These are phyloP conservation scores for Colletotrichum brevisporum DNA, from an alignment of 2,329 filamentous ascomycete genomes.

Conservation along the genomic window DNA sequence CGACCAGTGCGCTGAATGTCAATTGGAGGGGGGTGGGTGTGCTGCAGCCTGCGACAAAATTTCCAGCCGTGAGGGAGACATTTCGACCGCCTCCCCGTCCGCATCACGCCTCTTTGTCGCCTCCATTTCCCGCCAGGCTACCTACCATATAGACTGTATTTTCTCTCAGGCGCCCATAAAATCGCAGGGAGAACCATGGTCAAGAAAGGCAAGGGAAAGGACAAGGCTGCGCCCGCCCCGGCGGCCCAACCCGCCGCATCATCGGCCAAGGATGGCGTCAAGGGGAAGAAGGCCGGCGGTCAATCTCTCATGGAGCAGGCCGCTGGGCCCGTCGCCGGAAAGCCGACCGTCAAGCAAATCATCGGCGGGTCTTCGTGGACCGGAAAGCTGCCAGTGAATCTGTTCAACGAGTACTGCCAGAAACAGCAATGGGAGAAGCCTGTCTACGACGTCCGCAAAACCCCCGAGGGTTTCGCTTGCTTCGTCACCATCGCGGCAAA, in stretches of 20 bases:
- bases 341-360: conserved; percentile 80
- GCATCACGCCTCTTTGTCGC: background rate
- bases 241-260: conserved; percentile 46
- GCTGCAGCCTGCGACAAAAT: conserved; percentile 5
- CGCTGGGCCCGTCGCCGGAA: conserved; percentile 52
- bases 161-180: background rate
- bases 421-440: conserved; percentile 96
- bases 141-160: conserved; percentile 2
- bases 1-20: no score
- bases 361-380: conserved; percentile 98
- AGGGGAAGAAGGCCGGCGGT: conserved; percentile 59
- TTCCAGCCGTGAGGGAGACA: conserved; percentile 19
- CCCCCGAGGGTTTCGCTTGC: conserved; percentile 81
- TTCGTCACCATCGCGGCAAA: conserved; percentile 82
- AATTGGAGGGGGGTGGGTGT: no score
- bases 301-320: conserved; percentile 50
- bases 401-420: conserved; percentile 94
- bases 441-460: conserved; percentile 87
- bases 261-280: conserved; percentile 65
- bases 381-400: conserved; percentile 93
- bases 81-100: conserved; percentile 8
- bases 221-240: conserved; percentile 58
- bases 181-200: conserved; percentile 29
- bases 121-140: background rate
- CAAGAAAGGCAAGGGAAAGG: conserved; percentile 53